These are phyloP conservation scores for Geotrichum candidum DNA, from an alignment of 1,139 yeast species.

Conservation along the genomic window DNA sequence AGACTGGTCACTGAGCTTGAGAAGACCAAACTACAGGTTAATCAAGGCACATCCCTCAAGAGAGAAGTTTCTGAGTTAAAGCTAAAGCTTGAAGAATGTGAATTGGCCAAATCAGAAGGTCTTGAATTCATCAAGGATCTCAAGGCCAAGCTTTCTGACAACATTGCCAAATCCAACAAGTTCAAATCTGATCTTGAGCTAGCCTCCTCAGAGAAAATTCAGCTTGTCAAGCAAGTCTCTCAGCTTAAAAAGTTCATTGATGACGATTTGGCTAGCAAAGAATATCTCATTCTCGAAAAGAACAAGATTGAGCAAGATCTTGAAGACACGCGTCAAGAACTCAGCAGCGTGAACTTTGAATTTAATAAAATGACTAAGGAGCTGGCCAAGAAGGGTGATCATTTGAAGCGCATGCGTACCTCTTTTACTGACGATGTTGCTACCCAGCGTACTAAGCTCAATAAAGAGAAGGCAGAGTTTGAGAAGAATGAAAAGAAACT, in stretches of 20 bases:
- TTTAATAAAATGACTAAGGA: constrained; percentile 29
- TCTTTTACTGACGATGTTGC: constrained; percentile 40
- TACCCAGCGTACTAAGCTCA: constrained; percentile 38
- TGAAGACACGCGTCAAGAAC: constrained; percentile 22
- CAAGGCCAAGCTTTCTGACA: constrained; percentile 14
- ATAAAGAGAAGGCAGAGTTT: constrained; percentile 33
- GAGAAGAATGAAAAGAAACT: constrained; percentile 39
- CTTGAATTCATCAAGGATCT: constrained; percentile 14
- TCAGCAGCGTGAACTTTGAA: constrained; percentile 24
- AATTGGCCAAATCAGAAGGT: constrained; percentile 10
- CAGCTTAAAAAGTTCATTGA: constrained; percentile 24
- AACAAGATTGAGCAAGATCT: constrained; percentile 26
- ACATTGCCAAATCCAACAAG: constrained; percentile 16
- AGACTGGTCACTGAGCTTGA: constrained; percentile 25
- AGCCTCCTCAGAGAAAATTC: constrained; percentile 11
- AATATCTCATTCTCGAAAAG: constrained; percentile 26
- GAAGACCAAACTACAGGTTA: constrained; percentile 23
- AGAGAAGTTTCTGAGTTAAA: constrained; percentile 35
- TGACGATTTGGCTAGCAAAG: constrained; percentile 23
- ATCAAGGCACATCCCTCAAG: constrained; percentile 21
- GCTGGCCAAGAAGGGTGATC: constrained; percentile 26
- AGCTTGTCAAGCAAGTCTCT: constrained; percentile 20
- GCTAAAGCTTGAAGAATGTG: constrained; percentile 38
- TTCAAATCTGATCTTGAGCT: constrained; percentile 15
- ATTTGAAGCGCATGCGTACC: constrained; percentile 36